Base-by-base conservation (phyloP, 805 yeast species). In the Geotrichum ghanense region DNA sequence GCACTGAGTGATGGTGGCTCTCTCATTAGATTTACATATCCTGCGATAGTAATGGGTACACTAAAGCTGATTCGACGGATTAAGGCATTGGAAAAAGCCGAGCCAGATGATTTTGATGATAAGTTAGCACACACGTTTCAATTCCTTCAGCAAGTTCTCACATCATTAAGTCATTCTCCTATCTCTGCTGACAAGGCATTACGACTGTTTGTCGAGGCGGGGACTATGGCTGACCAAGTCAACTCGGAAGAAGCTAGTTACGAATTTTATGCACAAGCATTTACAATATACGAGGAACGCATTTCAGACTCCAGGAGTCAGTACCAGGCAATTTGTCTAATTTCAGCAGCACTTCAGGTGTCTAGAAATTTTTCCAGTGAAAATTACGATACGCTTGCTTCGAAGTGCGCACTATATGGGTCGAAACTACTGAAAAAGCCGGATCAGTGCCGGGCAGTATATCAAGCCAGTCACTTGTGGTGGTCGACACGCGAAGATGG, bases 361-460 rank as follows among this genome's bases (percentile, higher is more conserved):
- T 65, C 78, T 27, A 66, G 79, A 47, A 69, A 72, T 48, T 68
- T 77, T 49, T 69, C 71, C 42, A 66, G 71, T 42, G 94, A 83
- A 25, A 84, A 78, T 61, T 90, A 85, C 63, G 92, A 87, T 54
- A 75, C 78, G 3, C 69, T 90, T 53, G 87, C 89, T 44, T 83
- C 94, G 14, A 83, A 88, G 61, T 74, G 89, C 42, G 87, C 96
- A 1, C 67, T 89, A 43, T 86, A 87, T 57, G 95, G 95, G 3
- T 85, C 95, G 12, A 86, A 85, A 62, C 70, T 92, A 44, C 71
- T 90, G 57, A 87, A 85, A 62, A 90, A 90, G 62, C 88, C 92
- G 27, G 97, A 90, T 58, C 98, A 92, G 63, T 89, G 97, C 62
- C 76, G 97, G 14, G 81, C 95, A 0, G 95, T 88, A 3, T 86